Conservation (phyloP, 345 rosid genomes). For the Corchorus capsularis region DNA sequence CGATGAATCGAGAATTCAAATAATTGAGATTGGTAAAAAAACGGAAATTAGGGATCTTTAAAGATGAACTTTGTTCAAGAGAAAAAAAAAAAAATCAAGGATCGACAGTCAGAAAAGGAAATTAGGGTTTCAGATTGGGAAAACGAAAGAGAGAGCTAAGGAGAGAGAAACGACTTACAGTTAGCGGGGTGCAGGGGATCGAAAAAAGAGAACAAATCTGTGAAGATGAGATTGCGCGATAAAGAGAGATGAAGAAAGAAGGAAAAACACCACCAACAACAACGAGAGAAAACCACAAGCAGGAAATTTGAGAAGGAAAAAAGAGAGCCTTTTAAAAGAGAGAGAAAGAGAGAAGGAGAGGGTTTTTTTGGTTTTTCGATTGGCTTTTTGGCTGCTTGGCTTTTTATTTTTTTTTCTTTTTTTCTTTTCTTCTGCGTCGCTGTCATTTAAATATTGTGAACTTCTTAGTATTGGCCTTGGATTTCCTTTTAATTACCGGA, state of each 20-base stretch:
- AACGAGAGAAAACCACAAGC: conserved; percentile 24
- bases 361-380: conserved; percentile 17
- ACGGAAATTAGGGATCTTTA: conserved; percentile 38
- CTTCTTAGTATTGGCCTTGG: conserved; percentile 20
- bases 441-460: conserved; percentile 34
- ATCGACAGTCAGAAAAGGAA: conserved; percentile 24
- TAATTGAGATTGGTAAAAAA: neutral
- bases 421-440: conserved; percentile 22
- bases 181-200: conserved; percentile 22
- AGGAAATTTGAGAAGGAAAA: neutral
- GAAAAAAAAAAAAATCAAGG: neutral
- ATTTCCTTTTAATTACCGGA: conserved; percentile 19
- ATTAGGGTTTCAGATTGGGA: conserved; percentile 31
- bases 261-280: conserved; percentile 12
- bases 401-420: neutral
- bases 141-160: neutral
- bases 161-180: conserved; percentile 39
- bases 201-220: conserved; percentile 36
- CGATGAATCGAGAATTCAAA: neutral
- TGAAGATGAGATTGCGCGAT: conserved; percentile 43
- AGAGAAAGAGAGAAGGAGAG: neutral
- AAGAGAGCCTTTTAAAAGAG: conserved; percentile 12
- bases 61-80: neutral
- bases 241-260: conserved; percentile 27
- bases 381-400: conserved; percentile 33